Evolutionary conservation across 2,329 filamentous ascomycete genomes (phyloP), one percentile per base, ranked within the genome.

Genomic region (Passalora sequoiae): DNA sequence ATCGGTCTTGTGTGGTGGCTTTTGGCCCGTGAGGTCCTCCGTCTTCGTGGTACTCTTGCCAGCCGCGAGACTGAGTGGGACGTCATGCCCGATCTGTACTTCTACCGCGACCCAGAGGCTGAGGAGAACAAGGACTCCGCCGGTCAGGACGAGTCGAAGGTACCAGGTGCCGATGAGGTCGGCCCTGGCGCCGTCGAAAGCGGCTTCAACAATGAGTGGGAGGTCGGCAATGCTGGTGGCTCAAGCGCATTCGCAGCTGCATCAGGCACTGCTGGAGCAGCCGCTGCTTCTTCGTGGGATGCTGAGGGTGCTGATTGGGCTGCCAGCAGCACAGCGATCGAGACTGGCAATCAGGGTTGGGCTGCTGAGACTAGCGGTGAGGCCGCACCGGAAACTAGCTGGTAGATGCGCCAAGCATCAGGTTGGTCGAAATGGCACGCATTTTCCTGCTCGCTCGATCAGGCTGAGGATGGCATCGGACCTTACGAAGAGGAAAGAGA

Each of bases 401-500:
- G 71, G 72, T 74, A 74, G 62, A 69, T 54, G 49, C 39, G 13
- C 13, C 20, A 45, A 35, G 40, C 35, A 47, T 43, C 38, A 46
- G 40, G 40, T 28, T 16, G 17, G 41, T 45, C 37, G 40, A 38
- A 49, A 39, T 47, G 37, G 28, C 38, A 41, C 38, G 39, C 43
- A 45, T 50, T 46, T 43, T 46, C 45, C 44, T 48, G 47, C 42
- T 54, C 41, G 50, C 42, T 46, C 40, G 44, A 50, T 50, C 52
- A 55, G 52, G 52, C 52, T 55, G 46, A 48, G 52, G 49, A 43
- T 50, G 46, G 44, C 79, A 76, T 76, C 71, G 75, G 83, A 81
- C 84, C 89, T 96, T 77, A 96, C 85, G 89, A n/a, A n/a, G 96
- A 89, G 91, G 91, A 97, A 97, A 97, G 91, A 97, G 89, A 95